Evolutionary conservation across 768 basidiomycete genomes (phyloP), one percentile per base, ranked within the genome.

Genomic region (Termitomyces sp.): DNA sequence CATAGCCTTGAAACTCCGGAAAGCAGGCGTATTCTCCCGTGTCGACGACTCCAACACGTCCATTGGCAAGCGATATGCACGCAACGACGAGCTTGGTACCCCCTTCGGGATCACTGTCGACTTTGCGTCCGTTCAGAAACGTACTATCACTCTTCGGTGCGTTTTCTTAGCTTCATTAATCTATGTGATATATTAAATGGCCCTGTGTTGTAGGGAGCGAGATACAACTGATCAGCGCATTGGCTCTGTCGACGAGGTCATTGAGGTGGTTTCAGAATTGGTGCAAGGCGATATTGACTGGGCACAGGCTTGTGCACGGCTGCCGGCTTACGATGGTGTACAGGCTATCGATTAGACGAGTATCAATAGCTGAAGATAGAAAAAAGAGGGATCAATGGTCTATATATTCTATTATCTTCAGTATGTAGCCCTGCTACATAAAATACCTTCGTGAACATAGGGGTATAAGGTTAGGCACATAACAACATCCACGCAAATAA

Each of bases 61-160:
- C 8, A 98, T 98, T 67, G 97, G 97, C 41, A 95, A 92, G 75
- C 93, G 96, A 14, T 98, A 98, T 74, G 86, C 97, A 12, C 85
- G 97, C 57, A 99, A 98, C 73, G 97, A 99, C 73, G 97, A 98
- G 75, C 82, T 99, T 44, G 97, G 97, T 61, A 98, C 97, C 31
- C 97, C 97, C 1, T 99, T 89, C 72, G 97, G 96, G 49, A 81
- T 96, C 57, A 99, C 97, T 1, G 80, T 98, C 55, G 96, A 98
- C 73, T 98, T 98, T 75, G 97, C 95, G 51, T 80, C 96, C 58
- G 76, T 95, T 51, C 84, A 90, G 74, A 96, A 98, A 68, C 77
- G 87, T 58, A 98, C 96, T 37, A 89, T 97, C 81, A 99, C 96
- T 10, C 83, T 96, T 58, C 85, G 93, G 92, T 92, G 68, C 70